A percentile compares a stretch with the other conserved stretches of the same genome.
These are phyloP conservation scores for Ascodesmis nigricans DNA, from an alignment of 495 filamentous ascomycete species.

Conservation along the genomic window DNA sequence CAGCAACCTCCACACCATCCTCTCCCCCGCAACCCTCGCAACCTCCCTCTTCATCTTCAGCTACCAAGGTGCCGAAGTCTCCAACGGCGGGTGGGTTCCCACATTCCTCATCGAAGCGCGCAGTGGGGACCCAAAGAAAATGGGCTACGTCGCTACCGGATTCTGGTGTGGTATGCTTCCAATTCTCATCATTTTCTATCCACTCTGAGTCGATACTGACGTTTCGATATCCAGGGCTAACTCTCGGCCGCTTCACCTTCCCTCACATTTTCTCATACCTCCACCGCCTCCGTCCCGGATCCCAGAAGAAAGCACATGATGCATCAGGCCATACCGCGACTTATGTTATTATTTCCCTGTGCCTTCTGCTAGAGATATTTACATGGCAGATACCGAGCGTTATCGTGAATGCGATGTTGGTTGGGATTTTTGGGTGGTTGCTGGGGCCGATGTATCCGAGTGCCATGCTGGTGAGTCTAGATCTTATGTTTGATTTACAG, in stretches of 20 bases:
- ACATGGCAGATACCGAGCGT: slow-evolving; percentile 54
- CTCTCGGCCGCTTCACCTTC: slow-evolving; percentile 45
- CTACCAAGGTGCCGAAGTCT: slow-evolving; percentile 45
- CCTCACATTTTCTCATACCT: slow-evolving; percentile 39
- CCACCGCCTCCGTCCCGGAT: no score
- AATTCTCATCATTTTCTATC: background rate
- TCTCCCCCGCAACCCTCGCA: slow-evolving; percentile 25
- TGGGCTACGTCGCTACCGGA: slow-evolving; percentile 61
- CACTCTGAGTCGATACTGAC: no score
- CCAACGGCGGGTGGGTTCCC: slow-evolving; percentile 48
- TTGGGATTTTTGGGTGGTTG: background rate
- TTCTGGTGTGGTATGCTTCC: slow-evolving; percentile 70
- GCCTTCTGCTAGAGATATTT: slow-evolving; percentile 42
- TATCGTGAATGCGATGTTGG: slow-evolving; percentile 18
- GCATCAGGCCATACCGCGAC: no score
- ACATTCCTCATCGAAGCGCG: slow-evolving; percentile 52
- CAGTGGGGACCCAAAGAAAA: slow-evolving; percentile 38
- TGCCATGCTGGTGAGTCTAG: slow-evolving; percentile 42
- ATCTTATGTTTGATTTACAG: slow-evolving; percentile 28
- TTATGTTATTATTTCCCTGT: slow-evolving; percentile 20
- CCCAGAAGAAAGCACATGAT: no score
- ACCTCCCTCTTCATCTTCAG: slow-evolving; percentile 42
- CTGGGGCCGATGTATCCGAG: slow-evolving; percentile 16
- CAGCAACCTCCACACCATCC: no score
- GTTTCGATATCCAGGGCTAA: slow-evolving; percentile 17